phyloP scores from a whole-genome alignment of 768 basidiomycete species.

The Ramaria sp. region DNA sequence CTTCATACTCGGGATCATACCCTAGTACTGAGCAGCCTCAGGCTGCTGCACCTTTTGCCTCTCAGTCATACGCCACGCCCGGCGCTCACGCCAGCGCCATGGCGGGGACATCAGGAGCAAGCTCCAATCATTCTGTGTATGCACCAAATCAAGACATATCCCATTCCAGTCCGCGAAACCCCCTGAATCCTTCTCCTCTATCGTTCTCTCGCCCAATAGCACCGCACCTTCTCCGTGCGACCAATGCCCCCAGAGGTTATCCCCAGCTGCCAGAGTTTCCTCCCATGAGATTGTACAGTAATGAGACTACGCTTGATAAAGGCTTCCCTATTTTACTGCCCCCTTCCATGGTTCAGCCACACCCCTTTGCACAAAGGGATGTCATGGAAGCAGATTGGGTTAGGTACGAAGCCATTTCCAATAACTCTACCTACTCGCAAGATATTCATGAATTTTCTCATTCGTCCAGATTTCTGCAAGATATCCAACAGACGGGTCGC shows the following conservation, averaged over 20 bases:
- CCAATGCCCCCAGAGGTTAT: not conserved
- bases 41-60: not conserved
- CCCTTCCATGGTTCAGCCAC: constrained; percentile 25
- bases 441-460: constrained; percentile 12
- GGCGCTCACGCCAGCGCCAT: not conserved
- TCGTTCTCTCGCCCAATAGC: constrained; percentile 7
- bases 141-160: not conserved
- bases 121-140: not conserved
- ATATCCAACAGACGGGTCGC: constrained; percentile 23
- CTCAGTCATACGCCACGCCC: not conserved
- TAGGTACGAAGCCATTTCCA: constrained; percentile 14
- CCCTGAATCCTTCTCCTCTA: constrained; percentile 2
- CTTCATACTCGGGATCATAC: not conserved
- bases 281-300: constrained; percentile 20
- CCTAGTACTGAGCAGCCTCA: not conserved
- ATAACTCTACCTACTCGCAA: too few species aligned
- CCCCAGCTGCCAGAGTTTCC: constrained; percentile 17
- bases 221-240: not conserved
- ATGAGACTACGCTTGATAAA: constrained; percentile 23
- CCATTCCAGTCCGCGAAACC: not conserved
- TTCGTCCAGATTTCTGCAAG: constrained; percentile 27
- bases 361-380: constrained; percentile 43
- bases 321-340: constrained; percentile 38
- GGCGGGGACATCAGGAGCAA: not conserved
- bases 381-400: constrained; percentile 40